Base-by-base conservation (phyloP, 2,329 filamentous ascomycete species). In the Blastomyces percursus region DNA sequence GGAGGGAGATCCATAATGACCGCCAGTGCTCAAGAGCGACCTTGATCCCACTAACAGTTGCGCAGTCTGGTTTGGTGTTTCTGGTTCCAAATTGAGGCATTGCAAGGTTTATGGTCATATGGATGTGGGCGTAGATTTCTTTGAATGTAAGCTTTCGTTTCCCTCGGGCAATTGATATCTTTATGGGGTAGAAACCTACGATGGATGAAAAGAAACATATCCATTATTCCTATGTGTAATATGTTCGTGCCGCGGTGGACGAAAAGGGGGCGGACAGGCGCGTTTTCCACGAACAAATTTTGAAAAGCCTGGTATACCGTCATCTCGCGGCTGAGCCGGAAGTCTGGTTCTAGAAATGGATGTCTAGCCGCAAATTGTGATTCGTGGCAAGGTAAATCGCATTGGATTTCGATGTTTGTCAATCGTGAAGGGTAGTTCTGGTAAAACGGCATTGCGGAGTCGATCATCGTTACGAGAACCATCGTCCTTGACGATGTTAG, bases 401-500 rank as follows among this genome's bases (percentile, higher is more conserved):
- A 77, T 60, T 77, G 72, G 64, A 79, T 70, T 65, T 79, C 78
- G 12, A 69, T 70, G 27, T 74, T 68, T 0, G 71, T 71, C 12
- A 79, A 63, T 6, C 77, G 76, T 51, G 74, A 76, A 0, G 78
- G 78, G 61, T 75, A 78, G 56, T 79, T 79, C 46, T 76, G 73
- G 63, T 74, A 79, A 63, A 79, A 79, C 1, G 71, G 73, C 62
- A 79, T 77, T 12, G 77, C 77, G 59, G 73, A 77, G 65, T 79
- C 78, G 11, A 79, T 67, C 3, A 77, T 69, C 0, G 72, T 72
- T n/a, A 79, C 72, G 3, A 75, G 70, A 50, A 69, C 72, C 46
- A 78, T 74, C 3, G 75, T 74, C 19, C 77, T 79, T 38, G 3
- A 61, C 2, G 35, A 44, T 12, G 32, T 60, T 11, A 58, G 30